Conservation (phyloP, 257 asterid species). For the Cordia subcordata region DNA sequence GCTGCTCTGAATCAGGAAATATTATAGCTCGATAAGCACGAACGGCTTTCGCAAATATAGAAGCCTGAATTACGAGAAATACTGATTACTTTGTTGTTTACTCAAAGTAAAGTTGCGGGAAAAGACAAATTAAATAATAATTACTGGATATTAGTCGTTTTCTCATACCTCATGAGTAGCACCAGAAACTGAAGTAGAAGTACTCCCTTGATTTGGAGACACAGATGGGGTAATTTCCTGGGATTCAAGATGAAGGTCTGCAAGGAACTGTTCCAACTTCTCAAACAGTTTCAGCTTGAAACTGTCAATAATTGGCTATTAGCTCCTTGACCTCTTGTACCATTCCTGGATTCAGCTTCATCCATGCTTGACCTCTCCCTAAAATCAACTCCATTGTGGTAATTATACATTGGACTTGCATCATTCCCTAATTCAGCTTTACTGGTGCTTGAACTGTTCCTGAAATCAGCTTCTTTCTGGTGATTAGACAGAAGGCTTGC, state of each 20-base stretch:
- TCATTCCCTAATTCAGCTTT: no score
- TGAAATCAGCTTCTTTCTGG: no score
- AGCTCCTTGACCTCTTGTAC: no score
- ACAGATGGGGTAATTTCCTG: conserved; percentile 39
- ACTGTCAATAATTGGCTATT: no score
- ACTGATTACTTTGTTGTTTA: neutral
- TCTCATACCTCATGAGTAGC: conserved; percentile 68
- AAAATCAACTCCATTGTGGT: no score
- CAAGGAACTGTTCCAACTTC: conserved; percentile 88
- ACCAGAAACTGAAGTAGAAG: conserved; percentile 34
- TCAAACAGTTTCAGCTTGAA: conserved; percentile 86
- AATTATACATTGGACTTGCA: no score
- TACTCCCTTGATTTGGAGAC: conserved; percentile 40
- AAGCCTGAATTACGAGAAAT: conserved; percentile 47
- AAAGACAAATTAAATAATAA: neutral
- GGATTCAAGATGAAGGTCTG: conserved; percentile 73
- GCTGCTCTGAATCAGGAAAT: conserved; percentile 82
- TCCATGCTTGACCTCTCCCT: no score
- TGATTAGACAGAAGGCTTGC: no score
- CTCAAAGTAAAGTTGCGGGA: neutral
- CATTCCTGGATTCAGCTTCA: no score
- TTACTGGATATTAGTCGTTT: conserved; percentile 5
- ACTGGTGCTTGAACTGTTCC: no score
- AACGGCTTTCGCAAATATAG: conserved; percentile 86
- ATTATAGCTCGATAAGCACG: conserved; percentile 94